Evolutionary conservation across 371 early-diverging fungal genomes (phyloP), one percentile per base, ranked within the genome.

Genomic region (Entomophthora muscae): DNA sequence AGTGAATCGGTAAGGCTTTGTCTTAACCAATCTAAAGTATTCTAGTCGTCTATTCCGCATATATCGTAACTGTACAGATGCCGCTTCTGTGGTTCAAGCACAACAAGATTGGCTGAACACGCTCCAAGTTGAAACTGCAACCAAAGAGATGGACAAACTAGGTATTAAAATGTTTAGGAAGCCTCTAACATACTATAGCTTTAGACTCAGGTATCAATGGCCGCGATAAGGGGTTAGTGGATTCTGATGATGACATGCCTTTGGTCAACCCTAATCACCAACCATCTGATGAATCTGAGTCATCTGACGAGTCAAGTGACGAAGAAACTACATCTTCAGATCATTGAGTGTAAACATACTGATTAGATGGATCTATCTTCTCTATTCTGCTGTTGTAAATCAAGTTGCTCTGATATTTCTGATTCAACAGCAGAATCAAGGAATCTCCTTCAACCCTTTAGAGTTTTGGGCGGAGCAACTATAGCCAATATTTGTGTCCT

Each of bases 61-160:
- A 56, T 99, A 99, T 72, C 75, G 84, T 0, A 73, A 82, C 64
- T 98, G 98, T 81, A 82, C 76, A 33, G 87, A 87, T 68, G 84
- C 91, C 1, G 72, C 80, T 3, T 91, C 90, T 59, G 85, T 98
- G 0, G 80, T 95, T 31, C 72, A 76, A 56, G 85, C 80, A 1
- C 96, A 97, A 69, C 88, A 86, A 60, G 81, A 85, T 68, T 94
- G 82, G 70, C 70, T 90, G 29, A 76, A 78, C 10, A 75, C 78
- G 70, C 72, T 85, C 32, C 83, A 79, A 32, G 68, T 70, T 24
- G 79, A 80, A 65, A 72, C 76, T 59, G 74, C 76, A 53, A 17
- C 42, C 42, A 42, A 42, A 17, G 42, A 42, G 42, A 17, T 42
- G 5, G 17, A 17, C 42, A 42, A 17, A 17, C 42, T 42, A 42